phyloP scores from a whole-genome alignment of 805 yeast genomes.

The Sugiyamaella valdiviana region DNA sequence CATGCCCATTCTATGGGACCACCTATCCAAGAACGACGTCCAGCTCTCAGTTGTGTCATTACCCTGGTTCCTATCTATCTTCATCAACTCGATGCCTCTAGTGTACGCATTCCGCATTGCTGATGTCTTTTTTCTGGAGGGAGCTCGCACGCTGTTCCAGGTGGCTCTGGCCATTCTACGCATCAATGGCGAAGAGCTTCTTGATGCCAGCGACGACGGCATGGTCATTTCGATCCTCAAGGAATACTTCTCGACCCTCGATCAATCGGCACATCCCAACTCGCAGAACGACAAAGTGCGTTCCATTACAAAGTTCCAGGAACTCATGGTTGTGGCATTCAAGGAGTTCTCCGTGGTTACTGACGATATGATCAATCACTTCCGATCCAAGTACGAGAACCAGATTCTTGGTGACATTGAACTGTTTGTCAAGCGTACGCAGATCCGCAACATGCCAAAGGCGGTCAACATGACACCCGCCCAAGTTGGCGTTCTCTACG shows the following conservation, averaged over 20 bases:
- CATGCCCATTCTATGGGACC: constrained; percentile 84
- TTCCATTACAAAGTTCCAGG: constrained; percentile 78
- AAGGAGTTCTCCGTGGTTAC: constrained; percentile 79
- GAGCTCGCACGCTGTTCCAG: constrained; percentile 83
- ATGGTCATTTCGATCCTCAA: constrained; percentile 80
- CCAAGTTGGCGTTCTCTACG: constrained; percentile 69
- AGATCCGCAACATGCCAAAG: constrained; percentile 77
- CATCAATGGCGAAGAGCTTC: constrained; percentile 76
- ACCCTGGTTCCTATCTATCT: constrained; percentile 93
- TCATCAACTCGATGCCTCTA: constrained; percentile 88
- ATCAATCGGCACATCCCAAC: constrained; percentile 70
- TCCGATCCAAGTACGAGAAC: constrained; percentile 64
- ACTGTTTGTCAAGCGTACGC: constrained; percentile 84
- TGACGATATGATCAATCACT: constrained; percentile 63
- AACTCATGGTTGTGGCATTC: constrained; percentile 83
- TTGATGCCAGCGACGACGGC: constrained; percentile 85
- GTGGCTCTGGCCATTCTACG: constrained; percentile 87
- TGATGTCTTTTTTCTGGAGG: constrained; percentile 85
- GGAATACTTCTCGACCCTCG: constrained; percentile 69
- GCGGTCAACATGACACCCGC: constrained; percentile 52
- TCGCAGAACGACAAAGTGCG: constrained; percentile 58
- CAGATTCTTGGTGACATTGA: constrained; percentile 82
- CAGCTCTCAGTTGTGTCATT: constrained; percentile 88
- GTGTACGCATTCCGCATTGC: constrained; percentile 87
- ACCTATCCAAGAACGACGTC: constrained; percentile 70